Base-by-base conservation (phyloP, 2,329 filamentous ascomycete genomes). In the Aureobasidium sp. region DNA sequence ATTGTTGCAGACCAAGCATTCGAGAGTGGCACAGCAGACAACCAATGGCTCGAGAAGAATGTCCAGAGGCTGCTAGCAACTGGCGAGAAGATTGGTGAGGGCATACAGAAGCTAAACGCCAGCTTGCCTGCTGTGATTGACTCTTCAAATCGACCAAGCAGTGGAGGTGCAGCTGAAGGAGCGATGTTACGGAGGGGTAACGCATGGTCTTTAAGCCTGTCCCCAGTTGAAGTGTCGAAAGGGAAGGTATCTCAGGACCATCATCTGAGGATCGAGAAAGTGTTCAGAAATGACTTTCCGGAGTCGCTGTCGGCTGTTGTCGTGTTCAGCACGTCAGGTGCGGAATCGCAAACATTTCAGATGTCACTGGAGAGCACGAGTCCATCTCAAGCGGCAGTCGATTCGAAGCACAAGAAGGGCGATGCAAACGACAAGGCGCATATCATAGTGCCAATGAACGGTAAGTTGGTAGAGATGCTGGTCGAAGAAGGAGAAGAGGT, bases 251-350 rank as follows among this genome's bases (percentile, higher is more conserved):
- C 57, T 66, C 69, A 65, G 62, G 72, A 70, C 2, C 79, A 83
- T 61, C 83, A 86, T 65, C 70, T 87, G 5, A 75, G 78, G 61
- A 71, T 87, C 12, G 78, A 77, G 0, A 78, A 78, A 9, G 72
- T 87, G 14, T 74, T 83, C 0, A 79, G 78, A 29, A 86, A 86
- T 68, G 82, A 85, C 60, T 86, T 87, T 64, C 84, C 85, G 0
- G 65, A 76, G 2, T 78, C 78, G 0, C 73, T 87, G 0, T 70
- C 78, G 1, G 83, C 83, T 1, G 81, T 84, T 8, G 73, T 83
- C 9, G 68, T 78, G 53, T 76, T 80, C 69, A 81, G 79, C 3
- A 69, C 76, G 0, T 71, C 77, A 1, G 39, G 39, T 22, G 22
- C 27, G 24, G 22, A 11, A 45, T 11, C 73, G 19, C 71, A 70